Percentiles rank a stretch among this genome's conserved stretches.
phyloP scores from a whole-genome alignment of 768 basidiomycete species.

The Mycena rebaudengoi region DNA sequence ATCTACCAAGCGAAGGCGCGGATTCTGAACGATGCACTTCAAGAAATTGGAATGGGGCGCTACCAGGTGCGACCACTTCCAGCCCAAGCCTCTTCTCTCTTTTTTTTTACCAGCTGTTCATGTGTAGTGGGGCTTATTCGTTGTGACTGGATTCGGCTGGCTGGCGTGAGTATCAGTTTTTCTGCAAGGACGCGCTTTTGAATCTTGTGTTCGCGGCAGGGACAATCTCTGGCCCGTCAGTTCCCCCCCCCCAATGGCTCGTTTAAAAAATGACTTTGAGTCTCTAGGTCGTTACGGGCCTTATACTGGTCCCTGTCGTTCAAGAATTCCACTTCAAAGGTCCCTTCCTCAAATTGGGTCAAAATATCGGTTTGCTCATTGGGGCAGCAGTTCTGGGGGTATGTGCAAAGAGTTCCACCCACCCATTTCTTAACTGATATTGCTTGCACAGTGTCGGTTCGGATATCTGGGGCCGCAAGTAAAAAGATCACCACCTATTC shows the following conservation, averaged over 20 bases:
- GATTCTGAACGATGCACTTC: constrained; percentile 54
- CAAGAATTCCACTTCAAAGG: constrained; percentile 57
- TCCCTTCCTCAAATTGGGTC: constrained; percentile 59
- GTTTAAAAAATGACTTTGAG: neutral
- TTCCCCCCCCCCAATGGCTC: neutral
- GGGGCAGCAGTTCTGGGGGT: constrained; percentile 35
- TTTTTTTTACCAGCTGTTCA: no score
- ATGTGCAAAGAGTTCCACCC: neutral
- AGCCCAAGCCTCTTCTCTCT: no score
- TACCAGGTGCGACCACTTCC: constrained; percentile 51
- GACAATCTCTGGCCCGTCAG: constrained; percentile 6
- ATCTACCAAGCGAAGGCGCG: constrained; percentile 59
- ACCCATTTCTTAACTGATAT: neutral
- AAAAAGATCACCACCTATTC: neutral
- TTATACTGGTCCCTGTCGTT: constrained; percentile 56
- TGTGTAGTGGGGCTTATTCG: constrained; percentile 50
- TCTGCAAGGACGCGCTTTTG: neutral
- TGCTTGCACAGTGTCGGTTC: neutral
- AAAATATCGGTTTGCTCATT: constrained; percentile 61
- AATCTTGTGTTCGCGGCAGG: neutral
- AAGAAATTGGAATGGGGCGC: constrained; percentile 65
- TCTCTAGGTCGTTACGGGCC: constrained; percentile 47
- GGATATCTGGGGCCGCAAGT: constrained; percentile 9
- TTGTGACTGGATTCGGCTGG: constrained; percentile 52
- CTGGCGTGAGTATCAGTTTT: constrained; percentile 39